Percentiles rank a stretch among this genome's conserved stretches.
Conservation (phyloP, 2,329 filamentous ascomycete species). For the Pochonia chlamydosporia region DNA sequence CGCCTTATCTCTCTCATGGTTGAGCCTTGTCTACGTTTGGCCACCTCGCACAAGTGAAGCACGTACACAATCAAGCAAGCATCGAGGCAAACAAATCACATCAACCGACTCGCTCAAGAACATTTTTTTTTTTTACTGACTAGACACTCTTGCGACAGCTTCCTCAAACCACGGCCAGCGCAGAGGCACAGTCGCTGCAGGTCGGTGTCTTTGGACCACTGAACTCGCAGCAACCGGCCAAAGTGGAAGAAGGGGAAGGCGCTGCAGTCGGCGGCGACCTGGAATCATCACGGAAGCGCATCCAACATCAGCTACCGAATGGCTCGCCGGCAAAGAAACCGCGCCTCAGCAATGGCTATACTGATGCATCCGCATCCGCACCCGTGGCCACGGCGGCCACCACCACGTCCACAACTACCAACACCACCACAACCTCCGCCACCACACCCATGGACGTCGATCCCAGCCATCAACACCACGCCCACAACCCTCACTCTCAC, state of each 20-base stretch:
- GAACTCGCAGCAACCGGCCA: conserved; percentile 37
- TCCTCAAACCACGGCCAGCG: conserved; percentile 38
- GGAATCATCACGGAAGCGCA: conserved; percentile 45
- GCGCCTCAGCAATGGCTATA: conserved; percentile 57
- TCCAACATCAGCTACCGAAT: conserved; percentile 39
- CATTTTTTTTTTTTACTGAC: conserved; percentile 5
- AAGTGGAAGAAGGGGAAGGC: conserved; percentile 31
- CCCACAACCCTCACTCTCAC: conserved; percentile 22
- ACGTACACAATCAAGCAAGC: not conserved
- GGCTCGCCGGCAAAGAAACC: conserved; percentile 54
- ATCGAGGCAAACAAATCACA: not conserved
- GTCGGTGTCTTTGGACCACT: conserved; percentile 54
- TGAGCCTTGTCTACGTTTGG: not conserved
- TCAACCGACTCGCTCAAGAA: not conserved
- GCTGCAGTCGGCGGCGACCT: conserved; percentile 30
- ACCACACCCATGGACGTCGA: conserved; percentile 57
- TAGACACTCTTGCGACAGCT: conserved; percentile 32
- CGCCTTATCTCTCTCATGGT: not conserved
- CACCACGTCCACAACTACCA: conserved; percentile 14
- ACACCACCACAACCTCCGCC: conserved; percentile 23
- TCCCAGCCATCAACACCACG: conserved; percentile 17
- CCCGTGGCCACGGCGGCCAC: conserved; percentile 13
- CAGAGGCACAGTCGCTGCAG: conserved; percentile 39
- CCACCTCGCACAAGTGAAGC: not conserved
- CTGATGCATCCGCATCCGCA: conserved; percentile 40